Evolutionary conservation across 2,329 filamentous ascomycete genomes (phyloP).

Genomic region (Zymoseptoria passerinii): DNA sequence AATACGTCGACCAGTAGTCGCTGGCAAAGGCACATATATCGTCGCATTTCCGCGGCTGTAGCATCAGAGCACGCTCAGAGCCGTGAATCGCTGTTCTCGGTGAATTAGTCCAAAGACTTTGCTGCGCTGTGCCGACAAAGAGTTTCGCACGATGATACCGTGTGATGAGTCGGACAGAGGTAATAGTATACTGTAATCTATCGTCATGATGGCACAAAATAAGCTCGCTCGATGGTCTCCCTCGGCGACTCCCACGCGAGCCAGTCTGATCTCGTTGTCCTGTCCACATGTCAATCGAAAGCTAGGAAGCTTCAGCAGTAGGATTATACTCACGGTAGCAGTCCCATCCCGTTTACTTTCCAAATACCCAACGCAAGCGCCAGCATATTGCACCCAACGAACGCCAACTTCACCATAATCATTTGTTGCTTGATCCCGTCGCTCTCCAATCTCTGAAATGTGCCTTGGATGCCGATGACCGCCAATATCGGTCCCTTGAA

Average conservation of each 20-base stretch:
- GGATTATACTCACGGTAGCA: conserved; percentile 64
- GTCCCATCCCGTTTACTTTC: conserved; percentile 95
- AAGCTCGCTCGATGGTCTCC: conserved; percentile 56
- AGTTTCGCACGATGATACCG: not conserved
- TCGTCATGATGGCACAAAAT: conserved; percentile 24
- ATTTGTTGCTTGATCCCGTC: conserved; percentile 66
- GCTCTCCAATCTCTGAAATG: conserved; percentile 87
- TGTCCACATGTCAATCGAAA: conserved; percentile 32
- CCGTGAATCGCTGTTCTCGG: not conserved
- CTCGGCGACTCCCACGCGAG: conserved; percentile 84
- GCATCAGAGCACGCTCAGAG: not conserved
- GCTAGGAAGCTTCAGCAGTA: not conserved
- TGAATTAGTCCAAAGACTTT: not conserved
- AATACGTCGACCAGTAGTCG: too few relatives aligned
- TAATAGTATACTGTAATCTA: not conserved
- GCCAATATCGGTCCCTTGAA: conserved; percentile 94
- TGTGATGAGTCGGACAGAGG: not conserved
- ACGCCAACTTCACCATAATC: conserved; percentile 76
- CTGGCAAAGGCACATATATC: too few relatives aligned
- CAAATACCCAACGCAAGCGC: conserved; percentile 80
- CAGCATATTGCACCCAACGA: conserved; percentile 76
- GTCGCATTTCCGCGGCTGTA: too few relatives aligned
- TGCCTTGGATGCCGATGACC: conserved; percentile 69
- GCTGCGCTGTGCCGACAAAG: not conserved
- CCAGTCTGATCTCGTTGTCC: conserved; percentile 95